Base-by-base conservation (phyloP, 2,329 filamentous ascomycete species). In the Diaporthe vexans region DNA sequence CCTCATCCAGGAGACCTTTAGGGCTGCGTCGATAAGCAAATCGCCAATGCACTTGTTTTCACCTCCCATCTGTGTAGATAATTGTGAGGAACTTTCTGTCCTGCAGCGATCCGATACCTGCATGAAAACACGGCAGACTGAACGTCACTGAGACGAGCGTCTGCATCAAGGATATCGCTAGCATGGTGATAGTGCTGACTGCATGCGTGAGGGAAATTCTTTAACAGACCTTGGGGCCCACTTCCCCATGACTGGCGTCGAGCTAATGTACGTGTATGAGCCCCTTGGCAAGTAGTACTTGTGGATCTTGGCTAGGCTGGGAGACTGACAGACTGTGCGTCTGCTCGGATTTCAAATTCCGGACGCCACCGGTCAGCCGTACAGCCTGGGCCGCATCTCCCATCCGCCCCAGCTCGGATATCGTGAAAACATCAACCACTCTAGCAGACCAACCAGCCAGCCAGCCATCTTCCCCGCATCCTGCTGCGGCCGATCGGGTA, bases 331-430 rank as follows among this genome's bases (percentile, higher is more conserved):
- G 51, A 52, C 51, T 52, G 33, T 33, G 56, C 56, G 21, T n/a
- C 15, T 24, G 3, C 21, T 40, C 58, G 58, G 58, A 61, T 61
- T 61, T 61, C 37, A 43, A 61, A 61, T 61, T 61, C 58, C 58
- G 58, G n/a, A 24, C 33, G 7, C 35, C 8, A 26, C 57, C 29
- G 29, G 33, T 19, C 33, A 17, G 56, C 19, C 29, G 56, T 19
- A 33, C 57, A 5, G 33, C 35, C 17, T 59, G 21, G 35, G 57
- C 57, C 33, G 19, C 8, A 4, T 19, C 29, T 9, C 8, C 56
- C 29, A 58, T 29, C 29, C 4, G 29, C 29, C 29, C 2, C 29
- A 29, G 56, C 29, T 58, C 29, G 56, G 26, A 3, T 10, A 58
- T 35, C 29, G 29, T 58, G 56, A 37, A 33, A 35, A 35, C 56